A percentile compares a stretch with the other conserved stretches of the same genome.
These are phyloP conservation scores for Asterochloris erici DNA, from an alignment of 139 green algal species.

Conservation along the genomic window DNA sequence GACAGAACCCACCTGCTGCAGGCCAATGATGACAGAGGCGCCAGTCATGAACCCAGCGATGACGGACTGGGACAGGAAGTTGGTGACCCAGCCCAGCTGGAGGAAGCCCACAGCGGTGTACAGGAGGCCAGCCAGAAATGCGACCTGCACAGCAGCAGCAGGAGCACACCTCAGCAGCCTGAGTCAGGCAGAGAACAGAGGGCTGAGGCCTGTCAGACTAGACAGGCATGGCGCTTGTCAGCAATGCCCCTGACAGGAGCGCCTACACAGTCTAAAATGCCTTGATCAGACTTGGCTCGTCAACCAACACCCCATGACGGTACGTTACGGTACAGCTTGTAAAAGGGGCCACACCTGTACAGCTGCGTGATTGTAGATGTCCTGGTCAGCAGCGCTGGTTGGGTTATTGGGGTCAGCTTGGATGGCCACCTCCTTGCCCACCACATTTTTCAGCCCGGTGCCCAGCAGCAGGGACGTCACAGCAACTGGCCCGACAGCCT, in stretches of 20 bases:
- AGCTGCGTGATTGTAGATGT: slow-evolving; percentile 37
- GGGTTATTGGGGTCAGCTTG: slow-evolving; percentile 55
- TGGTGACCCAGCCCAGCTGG: slow-evolving; percentile 78
- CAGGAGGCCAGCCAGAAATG: slow-evolving; percentile 69
- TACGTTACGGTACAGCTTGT: background rate
- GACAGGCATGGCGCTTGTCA: no score
- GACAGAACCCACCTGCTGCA: slow-evolving; percentile 40
- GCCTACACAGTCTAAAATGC: no score
- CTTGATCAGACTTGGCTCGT: no score
- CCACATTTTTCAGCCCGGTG: slow-evolving; percentile 29
- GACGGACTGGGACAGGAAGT: slow-evolving; percentile 82
- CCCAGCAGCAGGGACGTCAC: slow-evolving; percentile 56
- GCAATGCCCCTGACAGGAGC: no score
- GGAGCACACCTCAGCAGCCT: no score
- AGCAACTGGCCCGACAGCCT: slow-evolving; percentile 66
- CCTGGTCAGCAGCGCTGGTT: slow-evolving; percentile 26
- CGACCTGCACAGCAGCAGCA: slow-evolving; percentile 42
- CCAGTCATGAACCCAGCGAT: slow-evolving; percentile 85
- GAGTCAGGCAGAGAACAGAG: no score
- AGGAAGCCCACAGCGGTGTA: slow-evolving; percentile 74
- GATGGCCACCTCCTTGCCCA: slow-evolving; percentile 10
- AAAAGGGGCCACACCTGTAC: slow-evolving; percentile 13
- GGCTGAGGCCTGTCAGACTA: no score
- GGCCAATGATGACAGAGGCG: slow-evolving; percentile 81
- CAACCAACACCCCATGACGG: no score